These are phyloP conservation scores for Rhamnella rubrinervis DNA, from an alignment of 331 rosid species.

Conservation along the genomic window DNA sequence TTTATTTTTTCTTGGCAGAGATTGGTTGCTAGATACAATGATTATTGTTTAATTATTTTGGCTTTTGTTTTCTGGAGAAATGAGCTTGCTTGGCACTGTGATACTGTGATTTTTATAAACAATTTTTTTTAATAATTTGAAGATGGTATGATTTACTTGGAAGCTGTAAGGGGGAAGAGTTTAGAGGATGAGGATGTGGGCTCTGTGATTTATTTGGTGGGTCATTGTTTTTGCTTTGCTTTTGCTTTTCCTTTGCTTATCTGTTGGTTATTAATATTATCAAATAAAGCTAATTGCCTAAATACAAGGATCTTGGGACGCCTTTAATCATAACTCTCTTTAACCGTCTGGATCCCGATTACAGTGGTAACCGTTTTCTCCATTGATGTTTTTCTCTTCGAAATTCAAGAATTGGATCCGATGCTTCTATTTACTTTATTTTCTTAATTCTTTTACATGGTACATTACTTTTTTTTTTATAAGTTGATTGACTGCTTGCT, in stretches of 20 bases:
- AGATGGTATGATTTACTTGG: constrained; percentile 30
- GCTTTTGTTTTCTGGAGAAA: too few species aligned
- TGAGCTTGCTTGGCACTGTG: constrained; percentile 6
- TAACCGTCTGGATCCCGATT: constrained; percentile 20
- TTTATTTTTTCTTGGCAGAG: background rate
- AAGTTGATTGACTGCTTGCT: background rate
- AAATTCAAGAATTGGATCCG: constrained; percentile 9
- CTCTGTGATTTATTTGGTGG: constrained; percentile 42
- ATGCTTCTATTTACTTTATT: constrained; percentile 6
- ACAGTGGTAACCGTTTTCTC: background rate
- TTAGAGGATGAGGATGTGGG: constrained; percentile 23
- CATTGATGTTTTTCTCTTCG: constrained; percentile 6
- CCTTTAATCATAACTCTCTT: constrained; percentile 1
- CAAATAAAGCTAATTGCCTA: constrained; percentile 24
- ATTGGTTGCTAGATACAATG: background rate
- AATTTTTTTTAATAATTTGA: constrained; percentile 5
- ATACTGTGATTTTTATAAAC: background rate
- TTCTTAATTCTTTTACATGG: background rate
- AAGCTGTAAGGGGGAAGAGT: constrained; percentile 11
- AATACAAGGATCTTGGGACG: constrained; percentile 15
- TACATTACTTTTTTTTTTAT: background rate
- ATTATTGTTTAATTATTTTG: too few species aligned
- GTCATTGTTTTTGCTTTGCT: constrained; percentile 38
- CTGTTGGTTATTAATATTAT: background rate
- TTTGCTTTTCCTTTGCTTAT: constrained; percentile 12